Base-by-base conservation (phyloP, 495 filamentous ascomycete species). In the Lasiosphaeria miniovina region DNA sequence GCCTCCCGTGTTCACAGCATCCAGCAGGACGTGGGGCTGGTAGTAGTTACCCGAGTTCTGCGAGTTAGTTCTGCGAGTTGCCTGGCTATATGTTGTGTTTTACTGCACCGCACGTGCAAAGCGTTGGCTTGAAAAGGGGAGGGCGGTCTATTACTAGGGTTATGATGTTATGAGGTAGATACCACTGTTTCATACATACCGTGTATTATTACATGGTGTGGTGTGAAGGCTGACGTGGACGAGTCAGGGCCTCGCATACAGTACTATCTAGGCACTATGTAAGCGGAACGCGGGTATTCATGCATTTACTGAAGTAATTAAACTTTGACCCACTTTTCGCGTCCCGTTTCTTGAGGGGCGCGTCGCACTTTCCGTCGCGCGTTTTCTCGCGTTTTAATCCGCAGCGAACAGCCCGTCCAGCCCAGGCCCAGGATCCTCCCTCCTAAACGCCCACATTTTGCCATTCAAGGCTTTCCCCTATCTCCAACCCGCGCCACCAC, bases 11-110 rank as follows among this genome's bases (percentile, higher is more conserved):
- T 96, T 98, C 68, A 91, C 88, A 40, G 93, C 93, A 4, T 87
- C 87, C 31, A 87, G 82, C 54, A 80, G 94, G 64, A 98, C 93
- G 33, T 98, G 94, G 94, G 96, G 92, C 64, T 98, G 94, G 94
- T 98, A 78, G 67, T 24, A 24, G 24, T 24, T 24, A 24, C 24
- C 24, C 24, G 24, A 24, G 24, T 24, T 24, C 24, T 24, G 24
- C 24, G 24, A 24, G 24, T 24, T 24, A 24, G 24, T 2, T 24
- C 24, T 24, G 24, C 24, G 24, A 24, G 24, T 24, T 24, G 24
- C 24, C 24, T 24, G 24, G 24, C 24, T 24, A 2, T 24, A 24
- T 24, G 24, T 24, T 24, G 2, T 24, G 24, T 24, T 24, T 24
- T 24, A 24, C 24, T 24, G 24, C 24, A 2, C 24, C 24, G 24